These are phyloP conservation scores for Biancaea sappan DNA, from an alignment of 306 rosid genomes.

Conservation along the genomic window DNA sequence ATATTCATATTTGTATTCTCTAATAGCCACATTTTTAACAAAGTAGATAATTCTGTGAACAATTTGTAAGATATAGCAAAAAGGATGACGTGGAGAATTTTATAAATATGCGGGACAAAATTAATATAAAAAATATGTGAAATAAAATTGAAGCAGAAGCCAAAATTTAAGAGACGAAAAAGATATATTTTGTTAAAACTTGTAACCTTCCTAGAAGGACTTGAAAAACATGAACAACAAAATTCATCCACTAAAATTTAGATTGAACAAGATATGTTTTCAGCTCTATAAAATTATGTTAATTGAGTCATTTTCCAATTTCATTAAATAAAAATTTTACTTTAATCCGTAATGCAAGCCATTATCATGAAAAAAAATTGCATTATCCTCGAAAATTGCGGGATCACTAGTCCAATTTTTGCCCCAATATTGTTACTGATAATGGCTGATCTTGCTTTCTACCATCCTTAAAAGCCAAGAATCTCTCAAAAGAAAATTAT, in stretches of 20 bases:
- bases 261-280: not conserved
- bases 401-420: not conserved
- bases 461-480: not conserved
- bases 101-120: no score
- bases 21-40: no score
- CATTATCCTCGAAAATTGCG: not conserved
- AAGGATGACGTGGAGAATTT: no score
- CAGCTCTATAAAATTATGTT: no score
- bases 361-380: not conserved
- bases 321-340: not conserved
- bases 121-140: no score
- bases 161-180: no score
- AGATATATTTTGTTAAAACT: no score
- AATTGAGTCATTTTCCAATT: not conserved
- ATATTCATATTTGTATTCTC: no score
- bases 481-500: not conserved
- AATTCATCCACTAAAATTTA: not conserved
- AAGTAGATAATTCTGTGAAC: no score
- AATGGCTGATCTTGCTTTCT: not conserved
- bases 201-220: not conserved
- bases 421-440: not conserved
- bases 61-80: no score
- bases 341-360: not conserved
- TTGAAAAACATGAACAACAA: not conserved
- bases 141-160: no score